Evolutionary conservation across 352 stramenopile genomes (phyloP).

Genomic region (Globisporangium heterothallicum): DNA sequence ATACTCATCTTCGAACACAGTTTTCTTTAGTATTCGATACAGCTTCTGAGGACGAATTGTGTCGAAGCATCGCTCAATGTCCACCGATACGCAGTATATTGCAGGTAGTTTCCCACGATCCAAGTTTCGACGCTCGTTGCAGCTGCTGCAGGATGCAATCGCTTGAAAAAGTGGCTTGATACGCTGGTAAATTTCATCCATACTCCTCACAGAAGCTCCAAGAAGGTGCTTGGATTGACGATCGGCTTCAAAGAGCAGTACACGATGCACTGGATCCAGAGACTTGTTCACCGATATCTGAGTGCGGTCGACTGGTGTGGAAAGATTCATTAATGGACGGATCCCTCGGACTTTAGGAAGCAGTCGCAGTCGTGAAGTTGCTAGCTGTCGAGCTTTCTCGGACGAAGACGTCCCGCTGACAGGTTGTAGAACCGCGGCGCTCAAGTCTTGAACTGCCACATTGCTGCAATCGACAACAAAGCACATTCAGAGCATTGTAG

Average conservation of each 20-base stretch:
- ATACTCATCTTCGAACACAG: slow-evolving; percentile 65
- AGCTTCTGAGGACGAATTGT: slow-evolving; percentile 66
- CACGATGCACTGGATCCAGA: slow-evolving; percentile 51
- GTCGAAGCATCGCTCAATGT: slow-evolving; percentile 82
- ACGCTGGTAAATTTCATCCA: slow-evolving; percentile 60
- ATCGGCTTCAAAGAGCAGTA: slow-evolving; percentile 58
- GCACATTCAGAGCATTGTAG: neutral
- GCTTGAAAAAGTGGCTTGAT: slow-evolving; percentile 39
- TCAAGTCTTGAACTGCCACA: slow-evolving; percentile 45
- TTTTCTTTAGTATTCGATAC: slow-evolving; percentile 57
- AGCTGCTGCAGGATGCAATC: slow-evolving; percentile 27
- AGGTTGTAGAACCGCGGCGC: slow-evolving; percentile 31
- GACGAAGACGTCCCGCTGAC: slow-evolving; percentile 2
- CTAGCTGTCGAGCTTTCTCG: slow-evolving; percentile 22
- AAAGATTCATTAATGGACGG: slow-evolving; percentile 78
- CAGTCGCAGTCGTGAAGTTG: slow-evolving; percentile 48
- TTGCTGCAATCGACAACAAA: slow-evolving; percentile 16
- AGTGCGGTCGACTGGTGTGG: slow-evolving; percentile 20
- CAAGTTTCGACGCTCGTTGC: slow-evolving; percentile 13
- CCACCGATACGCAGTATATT: slow-evolving; percentile 60
- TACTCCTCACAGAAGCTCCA: slow-evolving; percentile 51
- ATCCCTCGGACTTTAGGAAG: slow-evolving; percentile 63
- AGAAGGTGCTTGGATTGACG: slow-evolving; percentile 44
- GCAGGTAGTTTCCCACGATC: slow-evolving; percentile 4
- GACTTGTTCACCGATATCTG: slow-evolving; percentile 51